Evolutionary conservation across 2,329 filamentous ascomycete genomes (phyloP).

Genomic region (Fusarium napiforme): DNA sequence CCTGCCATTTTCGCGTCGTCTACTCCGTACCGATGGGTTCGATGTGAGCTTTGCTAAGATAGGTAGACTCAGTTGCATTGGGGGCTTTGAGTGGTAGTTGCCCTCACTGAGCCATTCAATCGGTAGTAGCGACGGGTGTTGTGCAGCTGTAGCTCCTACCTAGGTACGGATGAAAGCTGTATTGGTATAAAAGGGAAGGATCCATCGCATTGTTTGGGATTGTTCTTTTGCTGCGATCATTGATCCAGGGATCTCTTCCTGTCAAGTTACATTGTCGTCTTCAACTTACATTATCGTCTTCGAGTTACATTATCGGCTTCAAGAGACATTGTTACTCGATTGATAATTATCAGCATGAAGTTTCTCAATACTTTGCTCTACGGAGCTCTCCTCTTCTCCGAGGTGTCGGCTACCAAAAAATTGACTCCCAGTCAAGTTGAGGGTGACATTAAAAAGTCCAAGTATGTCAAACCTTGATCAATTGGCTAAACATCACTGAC

Average conservation of each 20-base stretch:
- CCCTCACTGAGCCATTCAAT: background rate
- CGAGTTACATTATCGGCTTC: too few relatives aligned
- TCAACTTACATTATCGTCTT: too few relatives aligned
- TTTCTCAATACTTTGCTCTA: constrained; percentile 34
- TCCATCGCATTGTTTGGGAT: background rate
- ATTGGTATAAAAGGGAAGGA: constrained; percentile 27
- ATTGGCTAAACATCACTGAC: background rate
- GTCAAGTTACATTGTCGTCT: background rate
- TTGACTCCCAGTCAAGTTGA: constrained; percentile 40
- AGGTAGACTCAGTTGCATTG: background rate
- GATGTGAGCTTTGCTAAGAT: background rate
- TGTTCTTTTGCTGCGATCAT: background rate
- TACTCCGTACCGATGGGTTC: constrained; percentile 21
- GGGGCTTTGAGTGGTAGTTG: background rate
- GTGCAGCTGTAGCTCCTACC: constrained; percentile 3
- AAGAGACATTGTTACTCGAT: background rate
- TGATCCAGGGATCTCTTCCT: background rate
- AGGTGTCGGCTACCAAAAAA: constrained; percentile 36
- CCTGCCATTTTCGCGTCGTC: constrained; percentile 37
- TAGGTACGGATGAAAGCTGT: background rate
- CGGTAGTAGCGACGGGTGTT: background rate
- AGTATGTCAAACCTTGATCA: constrained; percentile 12
- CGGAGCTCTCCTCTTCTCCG: constrained; percentile 35
- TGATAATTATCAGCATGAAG: constrained; percentile 32
- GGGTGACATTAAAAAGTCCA: constrained; percentile 39